Evolutionary conservation across 768 basidiomycete species (phyloP), one percentile per base, ranked within the genome.

Genomic region (Clitopilus hobsonii): DNA sequence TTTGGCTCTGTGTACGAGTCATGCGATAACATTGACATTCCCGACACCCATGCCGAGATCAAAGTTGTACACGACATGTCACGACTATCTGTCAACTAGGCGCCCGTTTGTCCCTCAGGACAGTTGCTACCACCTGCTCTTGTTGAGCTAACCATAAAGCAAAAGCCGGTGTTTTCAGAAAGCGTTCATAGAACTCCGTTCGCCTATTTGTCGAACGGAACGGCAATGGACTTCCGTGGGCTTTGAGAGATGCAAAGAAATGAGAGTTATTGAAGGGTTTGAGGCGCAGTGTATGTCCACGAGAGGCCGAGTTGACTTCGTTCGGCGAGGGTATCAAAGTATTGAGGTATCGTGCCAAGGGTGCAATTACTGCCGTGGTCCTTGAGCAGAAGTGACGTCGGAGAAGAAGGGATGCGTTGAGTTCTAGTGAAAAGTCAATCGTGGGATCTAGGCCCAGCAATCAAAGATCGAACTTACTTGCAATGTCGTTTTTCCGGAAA

Each of bases 311-410:
- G 5, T 70, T 66, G 38, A 80, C 71, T 61, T 85, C 84, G 6
- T 74, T 69, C 5, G 84, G 86, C 18, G 84, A 79, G 55, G 91
- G 91, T 67, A 94, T 91, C 49, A 95, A 79, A 1, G 88, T 87
- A 56, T 90, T 88, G 38, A 98, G 84, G 74, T 98, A 98, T 60
- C 95, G 83, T 61, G 95, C 87, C 4, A 98, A 79, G 0, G 96
- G 96, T 2, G 91, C 86, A 20, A 98, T 81, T 57, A 98, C 77
- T 53, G 87, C 87, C 18, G 88, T 89, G 1, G 96, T 93, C 45
- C 95, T 80, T 36, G 88, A 82, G 52, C 84, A 84, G 67, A 98
- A 93, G 65, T 98, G 93, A 47, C 83, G 76, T 22, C 91, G 84
- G 11, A 96, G 74, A 53, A 72, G 78, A 52, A 83, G 80, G 52